Evolutionary conservation across 805 yeast species (phyloP), one percentile per base, ranked within the genome.

Genomic region (Metschnikowia drakensbergensis): DNA sequence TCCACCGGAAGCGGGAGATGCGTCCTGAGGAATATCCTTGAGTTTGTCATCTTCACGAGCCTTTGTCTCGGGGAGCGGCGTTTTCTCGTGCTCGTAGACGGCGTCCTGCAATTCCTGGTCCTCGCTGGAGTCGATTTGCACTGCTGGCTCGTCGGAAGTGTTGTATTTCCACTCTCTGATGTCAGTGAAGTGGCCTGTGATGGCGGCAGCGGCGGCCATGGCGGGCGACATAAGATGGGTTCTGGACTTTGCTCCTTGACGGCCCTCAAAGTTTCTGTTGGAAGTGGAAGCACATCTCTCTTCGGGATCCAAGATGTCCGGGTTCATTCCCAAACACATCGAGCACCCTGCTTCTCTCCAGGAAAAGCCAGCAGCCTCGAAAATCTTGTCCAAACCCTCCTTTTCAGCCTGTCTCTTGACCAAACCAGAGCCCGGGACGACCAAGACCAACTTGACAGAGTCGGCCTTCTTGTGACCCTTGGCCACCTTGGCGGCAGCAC

Each of bases 291-390:
- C 99, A 76, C 99, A 94, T 74, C 99, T 84, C 72, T 94, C 99
- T 64, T 86, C 82, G 36, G 99, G 99, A 53, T 83, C 80, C 64
- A 94, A 80, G 60, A 94, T 92, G 75, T 94, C 99, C 37, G 98
- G 97, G 74, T 94, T 94, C 99, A 94, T 94, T 70, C 99, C 99
- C 46, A 94, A 80, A 75, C 99, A 94, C 99, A 94, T 94, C 37
- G 98, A 92, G 74, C 99, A 94, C 53, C 99, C 99, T 57, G 99
- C 98, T 75, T 94, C 99, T 76, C 99, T 86, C 99, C 99, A 94
- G 60, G 88, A 92, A 65, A 94, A 94, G 22, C 96, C 98, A 45
- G 99, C 97, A 43, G 82, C 88, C 62, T 75, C 81, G 63, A 94
- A 94, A 50, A 94, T 80, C 73, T 88, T 87, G 68, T 94, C 94